Evolutionary conservation across 2,329 filamentous ascomycete genomes (phyloP).

Genomic region (Penicillium corylophilum): DNA sequence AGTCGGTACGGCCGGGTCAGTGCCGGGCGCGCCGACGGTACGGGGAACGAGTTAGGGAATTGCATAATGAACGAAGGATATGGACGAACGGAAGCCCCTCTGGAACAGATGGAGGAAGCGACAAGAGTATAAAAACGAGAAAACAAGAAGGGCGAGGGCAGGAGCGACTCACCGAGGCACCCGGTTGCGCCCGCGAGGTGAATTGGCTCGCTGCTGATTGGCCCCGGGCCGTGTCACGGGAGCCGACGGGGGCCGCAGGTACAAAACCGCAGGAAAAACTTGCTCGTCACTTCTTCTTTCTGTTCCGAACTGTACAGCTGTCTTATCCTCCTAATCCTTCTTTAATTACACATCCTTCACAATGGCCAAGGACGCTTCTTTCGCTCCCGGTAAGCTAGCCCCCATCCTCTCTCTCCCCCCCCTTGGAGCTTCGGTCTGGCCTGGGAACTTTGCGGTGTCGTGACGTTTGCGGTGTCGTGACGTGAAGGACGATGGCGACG

Average conservation of each 20-base stretch:
- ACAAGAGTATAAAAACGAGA: neutral
- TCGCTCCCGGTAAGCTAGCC: conserved; percentile 26
- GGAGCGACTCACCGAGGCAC: conserved; percentile 15
- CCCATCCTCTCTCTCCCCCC: neutral
- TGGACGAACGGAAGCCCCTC: neutral
- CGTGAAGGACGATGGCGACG: neutral
- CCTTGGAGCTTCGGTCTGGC: neutral
- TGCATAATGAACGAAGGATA: neutral
- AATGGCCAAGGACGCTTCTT: conserved; percentile 27
- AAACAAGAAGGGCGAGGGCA: neutral
- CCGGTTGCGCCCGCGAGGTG: conserved; percentile 38
- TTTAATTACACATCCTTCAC: conserved; percentile 16
- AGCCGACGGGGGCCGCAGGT: conserved; percentile 32
- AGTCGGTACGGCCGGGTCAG: neutral
- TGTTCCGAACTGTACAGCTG: conserved; percentile 21
- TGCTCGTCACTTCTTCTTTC: conserved; percentile 23
- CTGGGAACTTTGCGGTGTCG: neutral
- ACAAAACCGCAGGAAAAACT: conserved; percentile 39
- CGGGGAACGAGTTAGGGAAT: neutral
- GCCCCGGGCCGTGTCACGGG: conserved; percentile 33
- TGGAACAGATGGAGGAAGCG: neutral
- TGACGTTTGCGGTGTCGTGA: neutral
- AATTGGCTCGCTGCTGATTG: conserved; percentile 40
- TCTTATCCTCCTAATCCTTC: conserved; percentile 12
- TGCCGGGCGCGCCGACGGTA: neutral